Conservation (phyloP, 2,329 filamentous ascomycete genomes). For the Neofusicoccum parvum region DNA sequence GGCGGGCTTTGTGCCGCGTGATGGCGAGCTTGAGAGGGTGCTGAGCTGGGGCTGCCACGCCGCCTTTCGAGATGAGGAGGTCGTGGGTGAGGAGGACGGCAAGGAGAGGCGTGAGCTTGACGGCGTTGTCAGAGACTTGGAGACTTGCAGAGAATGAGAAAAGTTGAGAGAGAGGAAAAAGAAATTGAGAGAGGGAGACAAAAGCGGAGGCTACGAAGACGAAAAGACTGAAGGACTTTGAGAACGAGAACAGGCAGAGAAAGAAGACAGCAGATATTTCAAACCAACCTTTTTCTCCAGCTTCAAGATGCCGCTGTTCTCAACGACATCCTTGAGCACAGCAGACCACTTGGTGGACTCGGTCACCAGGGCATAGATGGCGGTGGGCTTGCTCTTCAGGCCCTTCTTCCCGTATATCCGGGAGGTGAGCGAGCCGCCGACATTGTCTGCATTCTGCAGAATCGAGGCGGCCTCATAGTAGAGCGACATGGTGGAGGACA, state of each 20-base stretch:
- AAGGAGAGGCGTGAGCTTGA: conserved; percentile 75
- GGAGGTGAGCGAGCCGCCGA: conserved; percentile 83
- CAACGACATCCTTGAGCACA: conserved; percentile 86
- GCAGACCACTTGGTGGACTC: conserved; percentile 90
- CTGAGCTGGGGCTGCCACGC: conserved; percentile 76
- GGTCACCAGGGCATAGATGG: conserved; percentile 83
- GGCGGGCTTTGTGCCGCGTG: conserved; percentile 77
- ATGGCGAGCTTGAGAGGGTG: conserved; percentile 78
- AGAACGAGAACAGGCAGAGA: not conserved
- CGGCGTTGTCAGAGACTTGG: not conserved
- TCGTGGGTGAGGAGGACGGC: conserved; percentile 86
- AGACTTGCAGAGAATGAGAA: not conserved
- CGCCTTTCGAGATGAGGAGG: conserved; percentile 75
- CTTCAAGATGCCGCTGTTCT: conserved; percentile 73
- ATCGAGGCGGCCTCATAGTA: conserved; percentile 89
- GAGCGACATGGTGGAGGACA: conserved; percentile 70
- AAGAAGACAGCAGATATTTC: not conserved
- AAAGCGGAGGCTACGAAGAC: not conserved
- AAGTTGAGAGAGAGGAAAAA: not conserved
- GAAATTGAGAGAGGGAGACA: not conserved
- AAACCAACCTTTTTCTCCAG: conserved; percentile 76
- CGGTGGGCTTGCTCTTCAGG: conserved; percentile 75
- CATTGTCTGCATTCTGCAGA: conserved; percentile 63
- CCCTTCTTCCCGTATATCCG: conserved; percentile 74
- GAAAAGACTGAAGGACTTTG: not conserved